Base-by-base conservation (phyloP, 768 basidiomycete species). In the Kwoniella sp. region DNA sequence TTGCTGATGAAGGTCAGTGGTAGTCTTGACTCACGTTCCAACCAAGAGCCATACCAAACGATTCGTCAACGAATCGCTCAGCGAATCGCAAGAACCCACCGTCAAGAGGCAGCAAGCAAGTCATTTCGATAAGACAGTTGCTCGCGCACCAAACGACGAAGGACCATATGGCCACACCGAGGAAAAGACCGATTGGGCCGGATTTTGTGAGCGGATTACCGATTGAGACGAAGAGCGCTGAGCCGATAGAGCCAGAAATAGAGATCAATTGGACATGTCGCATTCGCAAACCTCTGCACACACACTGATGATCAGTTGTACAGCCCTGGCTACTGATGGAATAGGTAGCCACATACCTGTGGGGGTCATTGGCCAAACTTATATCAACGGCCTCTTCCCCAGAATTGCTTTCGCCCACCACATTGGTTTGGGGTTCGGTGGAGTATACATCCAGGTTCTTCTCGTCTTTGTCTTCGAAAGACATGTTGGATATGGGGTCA, bases 191-290 rank as follows among this genome's bases (percentile, higher is more conserved):
- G 22, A 73, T 40, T 2, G 71, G 71, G 19, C 71, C 71, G 22
- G 63, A 69, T 1, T 13, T 46, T 4, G 63, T 67, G 17, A 73
- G 61, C 1, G 64, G 64, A 30, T 56, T 58, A 29, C 67, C 69
- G 57, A 68, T 70, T 21, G 55, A 57, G 2, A 73, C 59, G 52
- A 71, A 73, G 1, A 73, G 37, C 0, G 56, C 69, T 1, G 64
- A 56, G n/a, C 72, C 72, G 48, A 73, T 73, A 17, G 67, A 51
- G 26, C 72, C 72, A 6, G 67, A 62, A 36, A 73, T 71, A 21
- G 69, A 68, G n/a, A 73, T 73, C 22, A 73, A 58, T 44, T 73
- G 72, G 46, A 73, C 52, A 64, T 73, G 72, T 47, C 72, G 49
- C 64, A 68, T 64, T 19, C 59, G 61, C 6, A 73, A 63, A 49